Percentiles rank a stretch among this genome's conserved stretches.
Evolutionary conservation across 2,329 filamentous ascomycete species (phyloP).

Genomic region (Aureobasidium sp.): DNA sequence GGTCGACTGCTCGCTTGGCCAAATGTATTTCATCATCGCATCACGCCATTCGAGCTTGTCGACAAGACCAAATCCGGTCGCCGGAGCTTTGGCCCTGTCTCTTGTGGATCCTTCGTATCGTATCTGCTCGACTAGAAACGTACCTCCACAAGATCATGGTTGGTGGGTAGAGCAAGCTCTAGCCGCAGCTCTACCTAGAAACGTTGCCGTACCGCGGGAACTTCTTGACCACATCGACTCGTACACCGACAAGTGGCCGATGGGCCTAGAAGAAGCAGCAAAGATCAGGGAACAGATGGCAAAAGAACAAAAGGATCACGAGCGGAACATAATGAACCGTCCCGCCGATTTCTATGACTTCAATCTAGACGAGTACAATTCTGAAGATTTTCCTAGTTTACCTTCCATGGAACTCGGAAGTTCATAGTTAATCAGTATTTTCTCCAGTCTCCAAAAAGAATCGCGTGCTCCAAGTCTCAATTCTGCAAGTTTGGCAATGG

Average conservation of each 20-base stretch:
- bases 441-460: not conserved
- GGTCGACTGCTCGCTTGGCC: slow-evolving; percentile 49
- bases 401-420: slow-evolving; percentile 3
- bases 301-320: not conserved
- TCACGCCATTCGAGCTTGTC: slow-evolving; percentile 42
- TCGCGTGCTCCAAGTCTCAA: not conserved
- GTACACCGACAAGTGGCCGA: not conserved
- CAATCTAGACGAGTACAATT: not conserved
- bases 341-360: not conserved
- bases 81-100: slow-evolving; percentile 49
- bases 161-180: slow-evolving; percentile 32
- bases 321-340: not conserved
- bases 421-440: slow-evolving; percentile 1
- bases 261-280: not conserved
- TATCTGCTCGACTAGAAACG: slow-evolving; percentile 44
- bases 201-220: not conserved
- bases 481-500: not conserved
- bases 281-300: not conserved
- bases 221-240: not conserved
- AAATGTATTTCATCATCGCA: slow-evolving; percentile 43
- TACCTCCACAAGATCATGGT: slow-evolving; percentile 41
- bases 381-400: not conserved
- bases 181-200: not conserved
- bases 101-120: slow-evolving; percentile 48
- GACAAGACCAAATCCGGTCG: slow-evolving; percentile 47